Evolutionary conservation across 2,329 filamentous ascomycete species (phyloP), one percentile per base, ranked within the genome.

Genomic region (Colletotrichum sp.): DNA sequence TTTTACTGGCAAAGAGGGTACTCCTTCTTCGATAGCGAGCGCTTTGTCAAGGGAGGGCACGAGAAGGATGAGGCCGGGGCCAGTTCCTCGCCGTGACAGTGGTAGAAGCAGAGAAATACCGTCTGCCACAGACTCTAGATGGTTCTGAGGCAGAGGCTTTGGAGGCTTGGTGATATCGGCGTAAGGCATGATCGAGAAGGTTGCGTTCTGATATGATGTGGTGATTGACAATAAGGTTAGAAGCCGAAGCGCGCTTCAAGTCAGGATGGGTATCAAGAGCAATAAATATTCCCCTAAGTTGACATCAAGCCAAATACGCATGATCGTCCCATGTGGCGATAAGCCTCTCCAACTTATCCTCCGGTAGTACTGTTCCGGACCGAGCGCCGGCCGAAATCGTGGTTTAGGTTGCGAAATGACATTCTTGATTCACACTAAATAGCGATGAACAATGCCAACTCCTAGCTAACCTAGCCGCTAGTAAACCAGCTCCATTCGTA

Each of bases 1-100:
- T 82, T 95, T 95, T 76, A 90, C 81, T 16, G 91, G 79, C 0
- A 91, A 90, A 10, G 89, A 86, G 1, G 92, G 92, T 69, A 87
- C 86, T 76, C 71, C 83, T 78, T 79, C 79, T 62, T 69, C 76
- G 30, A 78, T 81, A 39, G 69, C 78, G 44, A 79, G 36, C 12
- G 62, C 34, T 18, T 49, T 65, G 21, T 65, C 62, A 5, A 65
- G 36, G 2, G 62, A 65, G 4, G 62, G 24, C 16, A 65, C 34
- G 1, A 49, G 62, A 5, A 65, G 16, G 8, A 65, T 24, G 2
- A 67, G 39, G 2, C 44, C 64, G 1, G 36, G 44, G 2, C 44
- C 64, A 16, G 24, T 12, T 7, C 64, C 36, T 67, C 39, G 26
- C 6, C 64, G 64, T 2, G 64, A 52, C 0, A 67, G 26, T 26